Conservation (phyloP, 78 protist genomes). For the Bodo saltans region DNA sequence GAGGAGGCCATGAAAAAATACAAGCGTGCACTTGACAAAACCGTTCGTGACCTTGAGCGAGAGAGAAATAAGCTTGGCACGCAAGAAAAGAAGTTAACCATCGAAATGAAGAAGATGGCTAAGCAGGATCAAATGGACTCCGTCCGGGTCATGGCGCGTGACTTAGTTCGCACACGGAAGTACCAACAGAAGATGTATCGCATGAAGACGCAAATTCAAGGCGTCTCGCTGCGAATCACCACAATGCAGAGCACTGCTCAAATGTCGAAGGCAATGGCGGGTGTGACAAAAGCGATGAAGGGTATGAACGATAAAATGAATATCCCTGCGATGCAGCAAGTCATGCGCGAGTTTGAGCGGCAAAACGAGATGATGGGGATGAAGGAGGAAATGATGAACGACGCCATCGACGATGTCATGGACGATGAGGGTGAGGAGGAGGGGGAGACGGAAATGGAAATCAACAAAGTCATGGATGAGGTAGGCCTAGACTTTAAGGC, state of each 20-base stretch:
- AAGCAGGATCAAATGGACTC: slow-evolving; percentile 75
- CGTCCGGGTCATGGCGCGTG: slow-evolving; percentile 87
- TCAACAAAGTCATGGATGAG: slow-evolving; percentile 77
- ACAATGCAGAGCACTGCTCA: slow-evolving; percentile 68
- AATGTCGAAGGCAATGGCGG: slow-evolving; percentile 89
- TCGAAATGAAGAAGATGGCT: slow-evolving; percentile 82
- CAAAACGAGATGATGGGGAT: slow-evolving; percentile 81
- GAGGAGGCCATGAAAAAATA: slow-evolving; percentile 73
- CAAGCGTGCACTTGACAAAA: slow-evolving; percentile 75
- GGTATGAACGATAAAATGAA: slow-evolving; percentile 80
- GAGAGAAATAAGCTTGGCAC: slow-evolving; percentile 68
- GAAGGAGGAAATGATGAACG: slow-evolving; percentile 92
- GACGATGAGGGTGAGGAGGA: slow-evolving; percentile 80
- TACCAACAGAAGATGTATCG: slow-evolving; percentile 65
- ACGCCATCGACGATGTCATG: slow-evolving; percentile 83
- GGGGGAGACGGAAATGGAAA: slow-evolving; percentile 71
- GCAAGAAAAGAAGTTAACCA: slow-evolving; percentile 70
- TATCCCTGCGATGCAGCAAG: slow-evolving; percentile 75
- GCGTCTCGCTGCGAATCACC: slow-evolving; percentile 76
- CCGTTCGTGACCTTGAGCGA: slow-evolving; percentile 89
- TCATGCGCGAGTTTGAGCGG: slow-evolving; percentile 93
- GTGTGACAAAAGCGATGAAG: slow-evolving; percentile 49
- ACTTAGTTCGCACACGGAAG: slow-evolving; percentile 83
- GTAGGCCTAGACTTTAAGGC: slow-evolving; percentile 65
- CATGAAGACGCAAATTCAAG: slow-evolving; percentile 82